Conservation (phyloP, 352 stramenopile species). For the Paralagenidium karlingii region DNA sequence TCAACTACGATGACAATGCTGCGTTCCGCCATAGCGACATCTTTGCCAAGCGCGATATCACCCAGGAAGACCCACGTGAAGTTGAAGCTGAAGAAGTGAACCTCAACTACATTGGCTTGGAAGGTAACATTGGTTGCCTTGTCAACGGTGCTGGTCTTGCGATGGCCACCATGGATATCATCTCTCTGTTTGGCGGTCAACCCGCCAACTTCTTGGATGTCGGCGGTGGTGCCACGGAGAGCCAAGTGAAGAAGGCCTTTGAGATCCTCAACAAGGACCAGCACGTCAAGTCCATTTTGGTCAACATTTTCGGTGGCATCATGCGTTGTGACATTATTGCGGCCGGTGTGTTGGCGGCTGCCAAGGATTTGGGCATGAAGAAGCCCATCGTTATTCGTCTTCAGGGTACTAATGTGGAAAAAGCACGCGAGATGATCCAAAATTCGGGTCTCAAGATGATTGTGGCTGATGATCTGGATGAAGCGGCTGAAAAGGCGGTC, state of each 20-base stretch:
- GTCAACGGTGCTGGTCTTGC: slow-evolving; percentile 98
- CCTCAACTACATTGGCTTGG: slow-evolving; percentile 99
- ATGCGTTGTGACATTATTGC: slow-evolving; percentile 98
- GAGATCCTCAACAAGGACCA: slow-evolving; percentile 83
- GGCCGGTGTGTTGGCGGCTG: slow-evolving; percentile 93
- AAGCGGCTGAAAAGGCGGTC: slow-evolving; percentile 93
- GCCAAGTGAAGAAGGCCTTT: slow-evolving; percentile 83
- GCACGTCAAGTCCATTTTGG: slow-evolving; percentile 96
- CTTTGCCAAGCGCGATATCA: slow-evolving; percentile 82
- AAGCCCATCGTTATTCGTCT: slow-evolving; percentile 98
- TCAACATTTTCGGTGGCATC: slow-evolving; percentile 99
- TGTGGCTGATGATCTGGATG: slow-evolving; percentile 90
- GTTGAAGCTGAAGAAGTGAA: slow-evolving; percentile 89
- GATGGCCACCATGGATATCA: slow-evolving; percentile 99
- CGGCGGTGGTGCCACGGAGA: slow-evolving; percentile 88
- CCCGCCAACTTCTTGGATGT: slow-evolving; percentile 99
- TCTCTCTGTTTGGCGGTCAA: slow-evolving; percentile 94
- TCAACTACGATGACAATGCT: slow-evolving; percentile 99
- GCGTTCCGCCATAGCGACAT: slow-evolving; percentile 95
- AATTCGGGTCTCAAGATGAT: slow-evolving; percentile 92
- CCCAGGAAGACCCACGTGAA: slow-evolving; percentile 93
- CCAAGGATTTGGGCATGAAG: slow-evolving; percentile 92
- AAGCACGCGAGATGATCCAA: slow-evolving; percentile 89
- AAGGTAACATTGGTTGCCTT: slow-evolving; percentile 99
- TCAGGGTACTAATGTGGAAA: slow-evolving; percentile 95